Evolutionary conservation across 805 yeast genomes (phyloP).

Genomic region (Ogataea degrootiae): DNA sequence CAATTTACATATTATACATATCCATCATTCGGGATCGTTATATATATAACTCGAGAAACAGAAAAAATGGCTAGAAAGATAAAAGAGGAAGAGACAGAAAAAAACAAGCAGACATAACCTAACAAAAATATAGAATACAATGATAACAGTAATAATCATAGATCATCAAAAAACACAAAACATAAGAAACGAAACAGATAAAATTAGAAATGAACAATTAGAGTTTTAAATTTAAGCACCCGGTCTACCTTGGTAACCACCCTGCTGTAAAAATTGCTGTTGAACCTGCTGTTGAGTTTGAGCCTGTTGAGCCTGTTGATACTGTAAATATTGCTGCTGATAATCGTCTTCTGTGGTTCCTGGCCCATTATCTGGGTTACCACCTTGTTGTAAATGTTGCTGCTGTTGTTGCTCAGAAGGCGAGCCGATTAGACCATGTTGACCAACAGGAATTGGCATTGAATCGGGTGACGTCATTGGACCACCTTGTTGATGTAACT

Average conservation of each 20-base stretch:
- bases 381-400: neutral
- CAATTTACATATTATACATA: no score
- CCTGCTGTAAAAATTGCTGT: conserved; percentile 9
- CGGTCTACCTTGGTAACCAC: conserved; percentile 4
- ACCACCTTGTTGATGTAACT: conserved; percentile 18
- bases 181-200: neutral
- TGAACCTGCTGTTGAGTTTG: conserved; percentile 5
- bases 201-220: no score
- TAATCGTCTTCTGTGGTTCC: conserved; percentile 7
- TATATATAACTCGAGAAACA: neutral
- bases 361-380: conserved; percentile 1
- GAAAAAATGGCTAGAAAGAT: neutral
- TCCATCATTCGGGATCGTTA: neutral
- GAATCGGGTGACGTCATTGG: conserved; percentile 2
- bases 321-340: conserved; percentile 17
- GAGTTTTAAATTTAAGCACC: neutral
- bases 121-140: neutral
- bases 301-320: conserved; percentile 16
- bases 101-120: neutral
- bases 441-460: neutral
- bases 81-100: neutral
- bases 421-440: neutral
- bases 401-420: conserved; percentile 1
- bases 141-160: neutral
- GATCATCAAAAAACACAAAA: neutral